Evolutionary conservation across 768 basidiomycete genomes (phyloP), one percentile per base, ranked within the genome.

Genomic region (Tephrocybe sp.): DNA sequence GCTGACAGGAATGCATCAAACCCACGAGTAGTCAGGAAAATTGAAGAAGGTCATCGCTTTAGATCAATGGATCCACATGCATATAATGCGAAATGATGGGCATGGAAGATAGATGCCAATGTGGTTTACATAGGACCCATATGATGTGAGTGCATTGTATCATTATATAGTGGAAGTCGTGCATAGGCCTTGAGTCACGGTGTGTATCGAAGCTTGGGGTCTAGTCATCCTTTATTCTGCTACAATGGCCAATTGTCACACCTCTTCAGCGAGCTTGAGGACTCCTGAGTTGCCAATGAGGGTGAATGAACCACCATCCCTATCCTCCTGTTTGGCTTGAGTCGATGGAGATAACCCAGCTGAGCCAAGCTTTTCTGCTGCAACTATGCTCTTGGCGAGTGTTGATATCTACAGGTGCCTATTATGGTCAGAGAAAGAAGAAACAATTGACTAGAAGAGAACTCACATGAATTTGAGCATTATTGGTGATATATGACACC

Each of bases 241-340:
- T n/a, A n/a, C n/a, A n/a, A 30, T 16, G 35, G 24, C 18, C 39
- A 32, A 49, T 28, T 37, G 41, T 18, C 30, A 35, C 19, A 47
- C 30, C 24, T 51, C 51, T 22, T 65, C 64, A 7, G 73, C 77
- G 28, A 85, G 51, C 16, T 26, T 45, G 12, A 59, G 44, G 7
- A 80, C 74, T 26, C 78, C 82, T 24, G 69, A 58, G 58, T 87
- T 88, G 5, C 59, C 62, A 36, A 89, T 71, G n/a, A 80, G n/a
- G 1, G 82, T 84, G 51, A 79, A 87, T 39, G 57, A 61, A 0
- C 64, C 62, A 5, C 59, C 74, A 1, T 67, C 69, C 32, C 63
- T 60, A 2, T 70, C 75, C 24, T 52, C 70, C 58, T 75, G 72
- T 11, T 64, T 66, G 3, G 83, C 76, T 1, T 66, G 60, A 0